phyloP scores from a whole-genome alignment of 2,329 filamentous ascomycete species.

The Trichoderma cornu-damae region DNA sequence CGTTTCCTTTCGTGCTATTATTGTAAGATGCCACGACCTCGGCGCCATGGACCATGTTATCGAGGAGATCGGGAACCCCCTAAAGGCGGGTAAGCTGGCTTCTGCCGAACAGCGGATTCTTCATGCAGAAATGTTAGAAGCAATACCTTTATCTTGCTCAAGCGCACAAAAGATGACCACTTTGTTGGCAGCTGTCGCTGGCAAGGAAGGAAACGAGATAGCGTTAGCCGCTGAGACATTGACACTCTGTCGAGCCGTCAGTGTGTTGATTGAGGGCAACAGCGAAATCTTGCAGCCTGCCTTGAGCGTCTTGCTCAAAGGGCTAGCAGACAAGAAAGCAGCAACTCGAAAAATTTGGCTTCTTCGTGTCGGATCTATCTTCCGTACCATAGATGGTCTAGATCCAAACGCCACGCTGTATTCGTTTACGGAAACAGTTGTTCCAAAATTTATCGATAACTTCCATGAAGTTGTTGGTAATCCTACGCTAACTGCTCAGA shows the following conservation, averaged over 20 bases:
- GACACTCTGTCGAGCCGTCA: constrained; percentile 62
- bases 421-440: constrained; percentile 49
- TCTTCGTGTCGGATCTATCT: constrained; percentile 63
- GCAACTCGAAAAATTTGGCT: constrained; percentile 76
- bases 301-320: constrained; percentile 70
- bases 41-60: constrained; percentile 60
- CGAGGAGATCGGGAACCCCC: constrained; percentile 70
- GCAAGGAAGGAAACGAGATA: constrained; percentile 84
- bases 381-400: constrained; percentile 51
- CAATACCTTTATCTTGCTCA: constrained; percentile 54
- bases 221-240: constrained; percentile 72
- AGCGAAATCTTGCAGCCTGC: constrained; percentile 60
- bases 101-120: constrained; percentile 78
- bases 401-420: constrained; percentile 44
- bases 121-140: constrained; percentile 73
- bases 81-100: constrained; percentile 79
- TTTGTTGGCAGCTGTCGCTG: constrained; percentile 61
- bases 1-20: constrained; percentile 66
- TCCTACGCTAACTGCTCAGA: constrained; percentile 72
- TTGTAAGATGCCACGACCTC: constrained; percentile 55
- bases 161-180: constrained; percentile 62
- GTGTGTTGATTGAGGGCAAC: constrained; percentile 56
- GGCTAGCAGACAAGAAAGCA: constrained; percentile 77
- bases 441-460: constrained; percentile 57
- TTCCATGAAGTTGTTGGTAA: constrained; percentile 78